Evolutionary conservation across 225 moss, liverwort and hornwort genomes (phyloP).

Genomic region (Physcomitrellopsis africana): DNA sequence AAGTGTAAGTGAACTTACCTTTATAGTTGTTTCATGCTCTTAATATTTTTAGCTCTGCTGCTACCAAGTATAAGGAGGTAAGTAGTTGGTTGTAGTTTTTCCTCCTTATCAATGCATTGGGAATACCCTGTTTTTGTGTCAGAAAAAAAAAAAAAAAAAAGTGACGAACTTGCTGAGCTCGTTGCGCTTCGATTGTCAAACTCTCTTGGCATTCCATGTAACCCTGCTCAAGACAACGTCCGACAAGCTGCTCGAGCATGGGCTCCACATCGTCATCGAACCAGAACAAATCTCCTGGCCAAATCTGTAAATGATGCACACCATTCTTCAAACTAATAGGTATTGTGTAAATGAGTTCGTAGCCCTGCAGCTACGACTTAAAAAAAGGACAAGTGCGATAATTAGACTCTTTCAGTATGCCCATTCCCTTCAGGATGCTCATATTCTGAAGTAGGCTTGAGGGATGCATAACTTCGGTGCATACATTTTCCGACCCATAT

Average conservation of each 20-base stretch:
- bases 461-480: too few species aligned
- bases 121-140: too few species aligned
- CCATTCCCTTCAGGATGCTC: background rate
- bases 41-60: too few species aligned
- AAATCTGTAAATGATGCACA: constrained; percentile 36
- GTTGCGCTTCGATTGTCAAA: constrained; percentile 35
- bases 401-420: background rate
- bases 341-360: too few species aligned
- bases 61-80: too few species aligned
- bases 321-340: background rate
- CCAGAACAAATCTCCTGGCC: constrained; percentile 45
- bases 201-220: constrained; percentile 60
- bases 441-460: background rate
- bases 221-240: constrained; percentile 53
- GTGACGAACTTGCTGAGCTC: constrained; percentile 42
- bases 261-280: constrained; percentile 51
- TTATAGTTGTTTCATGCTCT: too few species aligned
- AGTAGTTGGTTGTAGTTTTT: too few species aligned
- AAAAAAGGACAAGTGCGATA: background rate
- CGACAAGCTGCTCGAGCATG: constrained; percentile 57
- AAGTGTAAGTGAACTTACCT: too few species aligned
- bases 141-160: too few species aligned
- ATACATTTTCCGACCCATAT: background rate
- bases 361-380: too few species aligned
- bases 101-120: too few species aligned